Base-by-base conservation (phyloP, 2,329 filamentous ascomycete genomes). In the Anthostomella pinea region DNA sequence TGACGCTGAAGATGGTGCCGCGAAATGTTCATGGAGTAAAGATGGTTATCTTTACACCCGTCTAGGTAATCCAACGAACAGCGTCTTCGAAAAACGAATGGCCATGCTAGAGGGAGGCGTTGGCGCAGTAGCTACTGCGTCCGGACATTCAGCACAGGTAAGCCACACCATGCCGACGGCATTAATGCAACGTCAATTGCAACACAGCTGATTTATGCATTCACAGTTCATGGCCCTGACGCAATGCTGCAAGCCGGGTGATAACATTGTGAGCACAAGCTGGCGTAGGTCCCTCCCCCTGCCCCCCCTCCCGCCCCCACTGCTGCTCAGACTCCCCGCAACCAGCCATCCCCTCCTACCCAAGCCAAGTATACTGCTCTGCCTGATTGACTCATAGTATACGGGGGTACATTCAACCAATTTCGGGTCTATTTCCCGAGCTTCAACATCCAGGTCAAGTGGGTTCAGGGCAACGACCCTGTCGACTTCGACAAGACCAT, bases 21-120 rank as follows among this genome's bases (percentile, higher is more conserved):
- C 56, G 37, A 61, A 61, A 21, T 57, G 57, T 23, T 53, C 56
- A 6, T 61, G 59, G 61, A 62, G 59, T 17, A 60, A 52, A 35
- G 57, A 63, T 8, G 62, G 60, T 27, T 64, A 62, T 39, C 58
- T 64, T 29, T 64, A 65, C 36, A 64, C 60, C 3, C 58, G 61
- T 11, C 60, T 65, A 56, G 58, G 56, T 3, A 65, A 65, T 37
- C 62, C 62, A 21, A 64, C 62, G 5, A 60, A 58, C 27, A 54
- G 54, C 3, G 62, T 66, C 23, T 66, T 66, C 38, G 63, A 66
- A 35, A 62, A 46, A 31, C 49, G 56, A 25, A 59, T 65, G 59
- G 51, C 62, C 9, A 62, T 63, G 54, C 45, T 65, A 2, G 62
- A 66, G 45, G 59, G 60, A 6, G 63, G 63, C 14, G 56, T 58